Base-by-base conservation (phyloP, 2,329 filamentous ascomycete species). In the Nothopassalora personata region DNA sequence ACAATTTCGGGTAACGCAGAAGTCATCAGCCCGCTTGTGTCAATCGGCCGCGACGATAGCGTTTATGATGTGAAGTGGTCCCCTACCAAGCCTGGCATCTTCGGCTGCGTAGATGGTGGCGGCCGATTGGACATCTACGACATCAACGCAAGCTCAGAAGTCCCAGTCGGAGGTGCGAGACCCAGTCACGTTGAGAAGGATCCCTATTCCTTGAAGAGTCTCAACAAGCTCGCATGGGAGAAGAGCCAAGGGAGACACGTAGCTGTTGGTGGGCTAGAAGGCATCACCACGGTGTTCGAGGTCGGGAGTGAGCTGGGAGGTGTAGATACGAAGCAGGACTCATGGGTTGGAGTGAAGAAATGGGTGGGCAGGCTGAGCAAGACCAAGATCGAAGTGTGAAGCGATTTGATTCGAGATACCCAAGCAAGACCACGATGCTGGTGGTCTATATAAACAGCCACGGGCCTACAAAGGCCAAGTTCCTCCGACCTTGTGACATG, bases 21-120 rank as follows among this genome's bases (percentile, higher is more conserved):
- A 49, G 60, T 66, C 48, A 65, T 70, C 18, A 61, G 61, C 34
- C 94, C 94, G 0, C 80, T 99, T 28, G 82, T 97, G 11, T 91
- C 97, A 64, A 91, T 99, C 70, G 87, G 89, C 19, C 88, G 94
- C 56, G 95, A 99, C 76, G 95, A 99, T 69, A 87, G 97, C 19
- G 92, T 99, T 54, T 99, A 99, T 76, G 93, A 97, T 72, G 92
- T 91, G 2, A 88, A 87, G 55, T 99, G 95, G 95, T 96, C 91
- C 13, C 94, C 94, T 0, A 84, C 94, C 64, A 93, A 94, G 72
- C 94, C 94, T 0, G 92, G 91, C 39, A 90, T 99, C 8, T 99
- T 99, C 75, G 91, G 90, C 1, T 85, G 96, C 19, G 94, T 97
- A 2, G 95, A 99, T 68, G 94, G 94, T 34, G 90, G 90, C 2